Conservation (phyloP, 2,329 filamentous ascomycete species). For the Phyllosticta citriasiana region DNA sequence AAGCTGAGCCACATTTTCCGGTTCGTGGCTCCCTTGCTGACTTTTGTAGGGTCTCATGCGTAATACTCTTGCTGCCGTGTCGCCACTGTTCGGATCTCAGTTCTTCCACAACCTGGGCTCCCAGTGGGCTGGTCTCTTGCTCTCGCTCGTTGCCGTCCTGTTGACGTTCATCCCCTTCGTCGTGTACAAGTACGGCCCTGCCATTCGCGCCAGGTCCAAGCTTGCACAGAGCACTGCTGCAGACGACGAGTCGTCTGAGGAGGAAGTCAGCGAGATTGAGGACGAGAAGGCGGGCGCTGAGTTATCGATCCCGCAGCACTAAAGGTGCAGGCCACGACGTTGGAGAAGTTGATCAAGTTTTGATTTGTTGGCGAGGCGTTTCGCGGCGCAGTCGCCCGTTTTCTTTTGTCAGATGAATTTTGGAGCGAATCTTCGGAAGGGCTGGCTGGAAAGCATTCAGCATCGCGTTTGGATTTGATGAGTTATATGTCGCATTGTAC, state of each 20-base stretch:
- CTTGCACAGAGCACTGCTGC: constrained; percentile 17
- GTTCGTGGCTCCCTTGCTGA: too few relatives aligned
- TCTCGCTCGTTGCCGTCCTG: constrained; percentile 37
- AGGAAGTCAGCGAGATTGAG: neutral
- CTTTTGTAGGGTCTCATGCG: constrained; percentile 34
- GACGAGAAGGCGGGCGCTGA: neutral
- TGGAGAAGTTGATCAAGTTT: neutral
- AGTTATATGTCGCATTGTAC: neutral
- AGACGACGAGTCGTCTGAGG: neutral
- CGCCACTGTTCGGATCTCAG: constrained; percentile 41
- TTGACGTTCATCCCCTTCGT: constrained; percentile 35
- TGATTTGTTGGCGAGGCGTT: neutral
- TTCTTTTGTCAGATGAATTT: neutral
- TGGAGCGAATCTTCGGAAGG: neutral
- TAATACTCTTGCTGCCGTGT: constrained; percentile 44
- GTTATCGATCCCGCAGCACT: neutral
- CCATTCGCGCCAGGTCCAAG: constrained; percentile 31
- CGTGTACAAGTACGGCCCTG: constrained; percentile 33
- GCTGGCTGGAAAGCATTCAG: neutral
- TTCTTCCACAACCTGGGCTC: constrained; percentile 46
- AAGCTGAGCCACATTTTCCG: too few relatives aligned
- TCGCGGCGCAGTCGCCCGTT: neutral
- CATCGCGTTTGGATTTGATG: neutral
- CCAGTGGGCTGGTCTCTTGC: constrained; percentile 41
- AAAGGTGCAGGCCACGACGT: neutral